These are phyloP conservation scores for Globisporangium apiculatum DNA, from an alignment of 352 stramenopile species.

Conservation along the genomic window DNA sequence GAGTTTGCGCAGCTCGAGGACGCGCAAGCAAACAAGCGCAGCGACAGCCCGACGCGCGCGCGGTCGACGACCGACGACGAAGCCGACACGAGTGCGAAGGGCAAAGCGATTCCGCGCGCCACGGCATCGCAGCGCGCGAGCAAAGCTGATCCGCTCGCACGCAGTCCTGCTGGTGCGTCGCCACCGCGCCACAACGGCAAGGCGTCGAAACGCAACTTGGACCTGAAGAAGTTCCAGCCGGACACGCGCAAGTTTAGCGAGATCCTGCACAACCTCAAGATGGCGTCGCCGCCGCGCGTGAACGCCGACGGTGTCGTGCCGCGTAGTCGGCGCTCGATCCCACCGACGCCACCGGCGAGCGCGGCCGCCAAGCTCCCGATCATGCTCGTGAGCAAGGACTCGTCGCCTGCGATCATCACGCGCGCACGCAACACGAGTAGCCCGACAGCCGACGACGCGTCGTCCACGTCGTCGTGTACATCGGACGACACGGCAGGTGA, in stretches of 20 bases:
- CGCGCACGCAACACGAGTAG: background rate
- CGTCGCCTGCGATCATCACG: constrained; percentile 10
- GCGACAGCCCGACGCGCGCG: background rate
- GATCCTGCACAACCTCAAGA: constrained; percentile 67
- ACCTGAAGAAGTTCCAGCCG: constrained; percentile 69
- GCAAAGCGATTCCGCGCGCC: background rate
- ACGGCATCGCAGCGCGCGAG: background rate
- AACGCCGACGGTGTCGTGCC: constrained; percentile 6
- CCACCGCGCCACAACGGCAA: constrained; percentile 7
- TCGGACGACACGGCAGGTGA: background rate
- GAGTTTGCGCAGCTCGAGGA: constrained; percentile 24
- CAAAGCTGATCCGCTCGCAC: constrained; percentile 6
- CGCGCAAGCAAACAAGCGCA: background rate
- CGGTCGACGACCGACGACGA: constrained; percentile 6
- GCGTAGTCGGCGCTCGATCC: constrained; percentile 16
- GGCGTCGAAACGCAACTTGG: constrained; percentile 28
- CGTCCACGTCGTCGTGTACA: background rate
- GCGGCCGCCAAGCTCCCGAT: constrained; percentile 8
- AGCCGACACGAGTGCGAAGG: background rate
- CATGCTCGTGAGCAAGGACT: constrained; percentile 10
- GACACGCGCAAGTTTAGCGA: constrained; percentile 72
- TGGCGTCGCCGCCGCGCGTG: constrained; percentile 30
- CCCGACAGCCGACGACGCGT: background rate
- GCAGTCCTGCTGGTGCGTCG: constrained; percentile 6
- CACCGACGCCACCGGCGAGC: constrained; percentile 20